Conservation (phyloP, 176 grass and related monocot genomes). For the Carex myosuroides region DNA sequence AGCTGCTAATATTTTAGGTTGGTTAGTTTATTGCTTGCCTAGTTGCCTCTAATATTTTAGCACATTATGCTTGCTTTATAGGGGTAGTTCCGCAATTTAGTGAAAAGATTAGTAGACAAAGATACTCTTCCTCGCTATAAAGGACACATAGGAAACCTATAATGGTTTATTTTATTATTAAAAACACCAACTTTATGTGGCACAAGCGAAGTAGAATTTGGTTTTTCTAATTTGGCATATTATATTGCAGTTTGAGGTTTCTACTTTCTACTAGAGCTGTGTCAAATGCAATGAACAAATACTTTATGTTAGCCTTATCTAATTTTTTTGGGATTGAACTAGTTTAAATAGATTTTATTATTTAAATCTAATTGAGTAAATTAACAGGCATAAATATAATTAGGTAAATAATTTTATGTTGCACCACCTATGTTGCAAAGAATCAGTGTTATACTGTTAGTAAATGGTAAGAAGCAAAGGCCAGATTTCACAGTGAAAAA, state of each 20-base stretch:
- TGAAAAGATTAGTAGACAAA: neutral
- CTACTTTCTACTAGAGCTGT: neutral
- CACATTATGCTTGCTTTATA: neutral
- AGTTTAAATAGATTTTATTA: neutral
- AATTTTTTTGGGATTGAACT: neutral
- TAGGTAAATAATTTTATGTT: neutral
- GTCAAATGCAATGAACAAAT: neutral
- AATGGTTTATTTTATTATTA: neutral
- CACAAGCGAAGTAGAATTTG: neutral
- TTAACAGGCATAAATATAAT: neutral
- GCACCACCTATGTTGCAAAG: neutral
- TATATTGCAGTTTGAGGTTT: neutral
- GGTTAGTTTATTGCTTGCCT: constrained; percentile 3
- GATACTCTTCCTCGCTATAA: neutral
- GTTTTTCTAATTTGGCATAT: no score
- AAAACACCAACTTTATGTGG: neutral
- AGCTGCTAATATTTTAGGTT: no score
- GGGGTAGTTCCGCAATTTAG: neutral
- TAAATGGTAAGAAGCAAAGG: neutral
- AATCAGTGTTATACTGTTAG: neutral
- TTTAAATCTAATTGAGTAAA: neutral
- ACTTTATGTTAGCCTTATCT: neutral
- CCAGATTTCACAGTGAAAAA: neutral
- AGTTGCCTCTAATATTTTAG: neutral
- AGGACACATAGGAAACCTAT: neutral